Conservation (phyloP, 108 stramenopile species). For the Stephanodiscus minutulus region DNA sequence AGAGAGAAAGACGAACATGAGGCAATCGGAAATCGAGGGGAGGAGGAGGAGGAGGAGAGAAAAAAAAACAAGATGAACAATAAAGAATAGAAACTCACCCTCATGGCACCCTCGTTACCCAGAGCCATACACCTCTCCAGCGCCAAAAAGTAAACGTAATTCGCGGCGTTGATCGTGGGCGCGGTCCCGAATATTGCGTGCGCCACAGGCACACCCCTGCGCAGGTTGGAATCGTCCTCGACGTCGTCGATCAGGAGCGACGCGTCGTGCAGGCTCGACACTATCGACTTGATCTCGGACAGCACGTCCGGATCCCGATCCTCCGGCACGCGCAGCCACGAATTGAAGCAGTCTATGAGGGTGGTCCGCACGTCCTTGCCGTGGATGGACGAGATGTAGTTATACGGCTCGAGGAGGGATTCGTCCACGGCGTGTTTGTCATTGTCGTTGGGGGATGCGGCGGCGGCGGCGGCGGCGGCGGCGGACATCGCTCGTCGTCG, state of each 20-base stretch:
- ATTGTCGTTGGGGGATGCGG: background rate
- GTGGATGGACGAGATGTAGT: constrained; percentile 79
- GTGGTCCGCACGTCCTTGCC: constrained; percentile 83
- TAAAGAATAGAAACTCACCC: constrained; percentile 19
- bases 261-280: constrained; percentile 94
- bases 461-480: too few species aligned
- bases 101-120: constrained; percentile 68
- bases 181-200: constrained; percentile 94
- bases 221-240: constrained; percentile 92
- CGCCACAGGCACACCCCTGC: constrained; percentile 92
- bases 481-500: too few species aligned
- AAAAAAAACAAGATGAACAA: background rate
- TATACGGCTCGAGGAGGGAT: constrained; percentile 66
- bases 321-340: constrained; percentile 74
- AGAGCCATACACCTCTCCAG: constrained; percentile 80
- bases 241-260: constrained; percentile 95
- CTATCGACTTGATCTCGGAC: constrained; percentile 58
- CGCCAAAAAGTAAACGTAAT: constrained; percentile 96
- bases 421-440: constrained; percentile 29
- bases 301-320: constrained; percentile 39
- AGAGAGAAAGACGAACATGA: background rate
- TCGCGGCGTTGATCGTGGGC: constrained; percentile 92
- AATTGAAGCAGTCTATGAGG: constrained; percentile 85
- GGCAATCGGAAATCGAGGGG: too few species aligned
- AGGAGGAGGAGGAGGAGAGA: background rate